These are phyloP conservation scores for Fusarium sp. DNA, from an alignment of 2,329 filamentous ascomycete genomes.

Conservation along the genomic window DNA sequence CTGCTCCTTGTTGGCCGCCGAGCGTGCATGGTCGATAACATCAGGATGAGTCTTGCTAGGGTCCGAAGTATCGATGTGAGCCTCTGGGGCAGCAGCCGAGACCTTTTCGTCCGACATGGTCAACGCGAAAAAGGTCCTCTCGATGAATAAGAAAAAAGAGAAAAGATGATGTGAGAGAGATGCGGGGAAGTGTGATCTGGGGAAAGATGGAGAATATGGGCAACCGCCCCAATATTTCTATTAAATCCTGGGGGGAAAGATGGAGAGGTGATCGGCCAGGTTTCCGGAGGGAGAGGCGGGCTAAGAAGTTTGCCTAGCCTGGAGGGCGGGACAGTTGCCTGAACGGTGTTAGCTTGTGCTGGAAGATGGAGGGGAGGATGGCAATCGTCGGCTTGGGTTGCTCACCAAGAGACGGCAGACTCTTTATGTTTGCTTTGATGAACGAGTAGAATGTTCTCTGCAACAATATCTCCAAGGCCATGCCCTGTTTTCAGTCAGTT, in stretches of 20 bases:
- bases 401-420: background rate
- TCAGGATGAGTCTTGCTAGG: slow-evolving; percentile 30
- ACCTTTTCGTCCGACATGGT: slow-evolving; percentile 24
- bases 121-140: background rate
- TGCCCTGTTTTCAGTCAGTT: background rate
- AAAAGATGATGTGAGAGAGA: background rate
- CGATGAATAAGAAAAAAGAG: background rate
- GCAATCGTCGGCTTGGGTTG: background rate
- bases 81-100: slow-evolving; percentile 3
- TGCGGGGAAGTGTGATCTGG: slow-evolving; percentile 19
- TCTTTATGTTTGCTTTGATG: background rate
- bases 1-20: slow-evolving; percentile 31
- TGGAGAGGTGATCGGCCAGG: background rate
- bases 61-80: background rate
- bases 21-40: slow-evolving; percentile 33
- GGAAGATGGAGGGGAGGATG: background rate
- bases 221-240: slow-evolving; percentile 2
- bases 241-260: background rate
- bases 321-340: background rate
- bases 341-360: slow-evolving; percentile 1
- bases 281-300: background rate
- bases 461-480: rapidly evolving
- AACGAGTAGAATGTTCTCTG: background rate
- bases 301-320: background rate
- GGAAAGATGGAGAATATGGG: slow-evolving; percentile 2